Evolutionary conservation across 805 yeast species (phyloP).

Genomic region (Teunomyces tritomae): DNA sequence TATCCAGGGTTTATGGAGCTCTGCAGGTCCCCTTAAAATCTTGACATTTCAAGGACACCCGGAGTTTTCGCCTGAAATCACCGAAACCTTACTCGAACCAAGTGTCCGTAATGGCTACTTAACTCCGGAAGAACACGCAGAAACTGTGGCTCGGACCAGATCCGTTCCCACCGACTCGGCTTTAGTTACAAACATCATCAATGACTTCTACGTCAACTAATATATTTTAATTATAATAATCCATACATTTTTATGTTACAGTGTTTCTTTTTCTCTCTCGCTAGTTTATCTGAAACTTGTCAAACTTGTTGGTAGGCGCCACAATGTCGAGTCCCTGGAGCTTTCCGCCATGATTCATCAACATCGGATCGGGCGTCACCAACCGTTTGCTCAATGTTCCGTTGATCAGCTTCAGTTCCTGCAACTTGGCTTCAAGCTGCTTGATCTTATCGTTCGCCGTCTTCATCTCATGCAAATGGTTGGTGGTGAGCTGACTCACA

Average conservation of each 20-base stretch:
- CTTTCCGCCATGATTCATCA: slow-evolving; percentile 28
- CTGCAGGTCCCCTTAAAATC: slow-evolving; percentile 43
- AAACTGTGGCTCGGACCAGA: neutral
- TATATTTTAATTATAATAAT: neutral
- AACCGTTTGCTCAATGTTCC: slow-evolving; percentile 31
- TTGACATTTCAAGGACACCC: slow-evolving; percentile 90
- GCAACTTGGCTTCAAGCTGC: slow-evolving; percentile 28
- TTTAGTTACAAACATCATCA: neutral
- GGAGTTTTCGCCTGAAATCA: slow-evolving; percentile 53
- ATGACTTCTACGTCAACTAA: neutral
- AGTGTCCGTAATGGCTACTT: slow-evolving; percentile 9
- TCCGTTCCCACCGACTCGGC: neutral
- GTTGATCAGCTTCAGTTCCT: slow-evolving; percentile 29
- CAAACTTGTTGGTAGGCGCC: slow-evolving; percentile 24
- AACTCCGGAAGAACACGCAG: neutral
- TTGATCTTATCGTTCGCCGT: slow-evolving; percentile 34
- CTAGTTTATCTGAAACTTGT: slow-evolving; percentile 5
- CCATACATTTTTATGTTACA: neutral
- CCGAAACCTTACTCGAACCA: slow-evolving; percentile 22
- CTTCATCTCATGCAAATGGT: slow-evolving; percentile 35
- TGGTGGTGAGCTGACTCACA: slow-evolving; percentile 35
- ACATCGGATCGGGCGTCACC: slow-evolving; percentile 3
- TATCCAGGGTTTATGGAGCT: slow-evolving; percentile 62
- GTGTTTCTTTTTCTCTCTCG: neutral
- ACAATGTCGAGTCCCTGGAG: slow-evolving; percentile 40